Base-by-base conservation (phyloP, 306 rosid species). In the Crataegus laevigata region DNA sequence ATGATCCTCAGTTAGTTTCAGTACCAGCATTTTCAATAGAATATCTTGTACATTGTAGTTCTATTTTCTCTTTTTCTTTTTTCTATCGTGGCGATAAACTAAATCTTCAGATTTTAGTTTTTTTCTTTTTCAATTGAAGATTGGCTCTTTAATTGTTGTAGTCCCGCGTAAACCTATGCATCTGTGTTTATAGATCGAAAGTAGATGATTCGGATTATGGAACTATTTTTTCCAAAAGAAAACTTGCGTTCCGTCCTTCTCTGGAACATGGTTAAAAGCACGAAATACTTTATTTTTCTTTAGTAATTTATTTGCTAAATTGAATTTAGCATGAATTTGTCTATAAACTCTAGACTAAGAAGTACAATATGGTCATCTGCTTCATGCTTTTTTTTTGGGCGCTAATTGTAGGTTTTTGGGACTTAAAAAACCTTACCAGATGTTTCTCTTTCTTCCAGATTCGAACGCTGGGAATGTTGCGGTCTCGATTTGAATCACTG, bases 401-500 rank as follows among this genome's bases (percentile, higher is more conserved):
- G 60, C 30, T 73, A 32, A 79, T 65, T 82, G 73, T 42, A 5
- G 69, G 55, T 45, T 78, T 66, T 62, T 73, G 62, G 67, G 51
- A 82, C 77, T 68, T 84, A 47, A 69, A 73, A 74, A 30, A n/a
- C 34, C 47, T 11, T 50, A 73, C 40, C 71, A 59, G 74, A 51
- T 81, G 32, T 71, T 77, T 87, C 42, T 63, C 66, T 77, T 68
- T 75, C 70, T 84, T 84, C 75, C 84, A 94, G 98, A 94, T 94
- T 82, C 96, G 98, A 24, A 91, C 96, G 57, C 78, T 94, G 85
- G 96, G 83, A 60, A 82, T 94, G 82, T 82, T 94, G 75, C 84
- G 97, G 80, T 87, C 93, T 78, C 96, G 98, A 66, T 94, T 94
- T 83, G 85, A 74, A 42, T 79, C 98, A 42, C 87, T 94, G 74